Evolutionary conservation across 441 rosid genomes (phyloP).

Genomic region (Breynia disticha): DNA sequence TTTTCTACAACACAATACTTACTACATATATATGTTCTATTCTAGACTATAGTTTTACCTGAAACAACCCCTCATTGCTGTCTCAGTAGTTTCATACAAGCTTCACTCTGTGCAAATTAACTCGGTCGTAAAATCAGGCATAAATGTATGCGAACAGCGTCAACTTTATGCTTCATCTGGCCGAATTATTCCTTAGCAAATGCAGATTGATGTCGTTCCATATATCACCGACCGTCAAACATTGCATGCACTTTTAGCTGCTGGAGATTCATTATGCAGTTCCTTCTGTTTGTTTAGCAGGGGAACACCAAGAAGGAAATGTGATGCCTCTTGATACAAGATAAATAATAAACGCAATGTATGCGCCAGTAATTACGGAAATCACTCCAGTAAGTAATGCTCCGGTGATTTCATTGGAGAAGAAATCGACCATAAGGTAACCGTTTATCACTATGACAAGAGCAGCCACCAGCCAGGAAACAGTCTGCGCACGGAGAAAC

Average conservation of each 20-base stretch:
- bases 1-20: too few species aligned
- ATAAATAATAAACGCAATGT: conserved; percentile 56
- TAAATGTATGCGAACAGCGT: too few species aligned
- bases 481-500: conserved; percentile 21
- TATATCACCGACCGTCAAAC: too few species aligned
- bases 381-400: conserved; percentile 23
- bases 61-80: too few species aligned
- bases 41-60: too few species aligned
- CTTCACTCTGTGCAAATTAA: too few species aligned
- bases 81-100: too few species aligned
- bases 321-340: conserved; percentile 40
- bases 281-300: conserved; percentile 27
- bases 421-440: conserved; percentile 74
- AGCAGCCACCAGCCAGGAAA: conserved; percentile 72
- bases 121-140: too few species aligned
- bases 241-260: background rate
- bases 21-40: too few species aligned
- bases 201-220: background rate
- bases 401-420: conserved; percentile 46
- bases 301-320: conserved; percentile 26
- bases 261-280: conserved; percentile 13
- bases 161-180: too few species aligned
- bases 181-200: background rate
- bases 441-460: conserved; percentile 80
- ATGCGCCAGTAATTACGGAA: conserved; percentile 33